Conservation (phyloP, 1,139 yeast genomes). For the Casaregolazyma suthepensis region DNA sequence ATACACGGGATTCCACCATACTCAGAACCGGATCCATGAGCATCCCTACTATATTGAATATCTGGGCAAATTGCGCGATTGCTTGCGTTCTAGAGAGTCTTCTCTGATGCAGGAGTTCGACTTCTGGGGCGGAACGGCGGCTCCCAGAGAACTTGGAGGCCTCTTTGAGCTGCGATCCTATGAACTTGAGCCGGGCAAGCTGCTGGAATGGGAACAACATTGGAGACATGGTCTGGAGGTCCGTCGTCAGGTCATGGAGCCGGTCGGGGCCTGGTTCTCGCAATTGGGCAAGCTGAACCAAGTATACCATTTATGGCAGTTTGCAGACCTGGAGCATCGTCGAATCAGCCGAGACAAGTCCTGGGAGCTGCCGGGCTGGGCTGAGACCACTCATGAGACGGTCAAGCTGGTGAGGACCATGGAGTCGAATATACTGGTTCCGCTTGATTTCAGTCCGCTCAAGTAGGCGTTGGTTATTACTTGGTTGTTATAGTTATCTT, state of each 20-base stretch:
- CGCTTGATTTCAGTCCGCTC: constrained; percentile 37
- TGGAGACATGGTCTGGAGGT: constrained; percentile 39
- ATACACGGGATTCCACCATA: constrained; percentile 37
- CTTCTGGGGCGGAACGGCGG: constrained; percentile 42
- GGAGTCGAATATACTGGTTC: constrained; percentile 37
- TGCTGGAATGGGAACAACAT: constrained; percentile 39
- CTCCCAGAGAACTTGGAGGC: constrained; percentile 39
- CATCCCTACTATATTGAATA: constrained; percentile 30
- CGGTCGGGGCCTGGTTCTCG: constrained; percentile 43
- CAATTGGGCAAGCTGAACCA: constrained; percentile 37
- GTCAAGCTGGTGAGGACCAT: constrained; percentile 37
- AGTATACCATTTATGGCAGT: constrained; percentile 42
- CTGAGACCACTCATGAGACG: constrained; percentile 40
- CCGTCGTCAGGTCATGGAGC: constrained; percentile 42
- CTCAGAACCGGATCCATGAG: constrained; percentile 33
- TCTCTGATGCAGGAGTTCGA: constrained; percentile 38
- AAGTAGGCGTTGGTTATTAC: constrained; percentile 16
- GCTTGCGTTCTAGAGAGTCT: constrained; percentile 33
- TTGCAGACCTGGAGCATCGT: constrained; percentile 40
- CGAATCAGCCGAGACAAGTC: constrained; percentile 37
- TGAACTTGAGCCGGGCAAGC: constrained; percentile 36
- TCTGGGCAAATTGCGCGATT: constrained; percentile 28
- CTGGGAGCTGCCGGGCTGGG: constrained; percentile 43
- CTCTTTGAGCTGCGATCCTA: constrained; percentile 38
- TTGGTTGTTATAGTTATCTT: neutral